These are phyloP conservation scores for Candida khao-thaluensis DNA, from an alignment of 805 yeast species.

Conservation along the genomic window DNA sequence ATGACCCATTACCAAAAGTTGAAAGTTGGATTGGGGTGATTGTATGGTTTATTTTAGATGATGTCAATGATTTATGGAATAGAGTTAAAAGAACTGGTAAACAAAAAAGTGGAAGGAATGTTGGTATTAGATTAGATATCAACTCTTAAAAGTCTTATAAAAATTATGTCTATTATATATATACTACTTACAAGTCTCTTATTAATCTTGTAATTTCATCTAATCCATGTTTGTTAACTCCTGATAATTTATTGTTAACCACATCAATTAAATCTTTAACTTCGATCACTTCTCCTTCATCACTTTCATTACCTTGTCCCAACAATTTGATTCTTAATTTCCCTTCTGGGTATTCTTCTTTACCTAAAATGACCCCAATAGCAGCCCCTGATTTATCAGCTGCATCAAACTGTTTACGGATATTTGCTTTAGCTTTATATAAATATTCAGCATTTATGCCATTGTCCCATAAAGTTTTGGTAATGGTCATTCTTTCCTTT, in stretches of 20 bases:
- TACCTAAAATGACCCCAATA: conserved; percentile 89
- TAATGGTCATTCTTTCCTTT: conserved; percentile 84
- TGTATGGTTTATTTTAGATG: conserved; percentile 66
- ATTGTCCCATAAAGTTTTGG: conserved; percentile 80
- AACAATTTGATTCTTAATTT: conserved; percentile 81
- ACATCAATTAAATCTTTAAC: conserved; percentile 57
- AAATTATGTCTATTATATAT: conserved; percentile 6
- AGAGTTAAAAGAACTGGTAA: conserved; percentile 67
- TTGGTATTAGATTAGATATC: conserved; percentile 15
- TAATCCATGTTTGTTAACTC: conserved; percentile 50
- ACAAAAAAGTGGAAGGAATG: conserved; percentile 34
- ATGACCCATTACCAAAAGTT: conserved; percentile 74
- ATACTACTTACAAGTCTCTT: conserved; percentile 44
- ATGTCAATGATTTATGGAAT: conserved; percentile 70
- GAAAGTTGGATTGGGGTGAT: conserved; percentile 78
- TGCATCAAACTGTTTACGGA: conserved; percentile 95
- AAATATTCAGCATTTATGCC: conserved; percentile 90
- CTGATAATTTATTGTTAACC: conserved; percentile 39
- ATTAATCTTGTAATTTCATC: conserved; percentile 65
- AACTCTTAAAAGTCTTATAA: conserved; percentile 2
- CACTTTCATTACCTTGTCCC: conserved; percentile 82
- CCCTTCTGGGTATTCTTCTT: conserved; percentile 85
- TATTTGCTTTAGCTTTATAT: conserved; percentile 90
- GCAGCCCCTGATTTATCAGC: conserved; percentile 94
- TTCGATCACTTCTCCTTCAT: conserved; percentile 79